Conservation (phyloP, 1,139 yeast genomes). For the Geotrichum carabidarum region DNA sequence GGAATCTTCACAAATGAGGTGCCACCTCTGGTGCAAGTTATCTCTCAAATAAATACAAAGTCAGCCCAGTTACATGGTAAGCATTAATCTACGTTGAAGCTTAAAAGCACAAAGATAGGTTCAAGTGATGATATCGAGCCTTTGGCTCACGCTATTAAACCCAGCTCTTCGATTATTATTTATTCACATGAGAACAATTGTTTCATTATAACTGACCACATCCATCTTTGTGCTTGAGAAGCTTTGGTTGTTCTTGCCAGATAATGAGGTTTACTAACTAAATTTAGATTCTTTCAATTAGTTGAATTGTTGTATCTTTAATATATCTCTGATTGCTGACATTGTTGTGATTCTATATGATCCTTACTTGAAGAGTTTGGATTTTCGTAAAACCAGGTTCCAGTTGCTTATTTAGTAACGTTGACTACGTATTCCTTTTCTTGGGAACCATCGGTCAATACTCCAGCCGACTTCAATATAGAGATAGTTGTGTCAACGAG, state of each 20-base stretch:
- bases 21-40: not conserved
- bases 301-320: not conserved
- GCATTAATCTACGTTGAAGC: no score
- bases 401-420: not conserved
- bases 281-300: not conserved
- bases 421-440: conserved; percentile 20
- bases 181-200: conserved; percentile 16
- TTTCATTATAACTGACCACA: not conserved
- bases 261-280: not conserved
- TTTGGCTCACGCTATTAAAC: conserved; percentile 17
- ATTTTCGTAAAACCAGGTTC: not conserved
- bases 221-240: not conserved
- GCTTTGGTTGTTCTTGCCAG: not conserved
- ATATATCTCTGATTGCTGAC: not conserved
- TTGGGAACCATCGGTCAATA: conserved; percentile 35
- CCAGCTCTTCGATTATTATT: conserved; percentile 17
- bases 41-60: not conserved
- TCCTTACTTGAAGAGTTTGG: not conserved
- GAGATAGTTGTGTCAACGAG: conserved; percentile 55
- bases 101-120: not conserved
- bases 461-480: conserved; percentile 60
- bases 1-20: not conserved
- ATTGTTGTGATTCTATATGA: no score
- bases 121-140: conserved; percentile 16
- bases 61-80: not conserved